These are phyloP conservation scores for Coprinopsis strossmayeri DNA, from an alignment of 768 basidiomycete species.

Conservation along the genomic window DNA sequence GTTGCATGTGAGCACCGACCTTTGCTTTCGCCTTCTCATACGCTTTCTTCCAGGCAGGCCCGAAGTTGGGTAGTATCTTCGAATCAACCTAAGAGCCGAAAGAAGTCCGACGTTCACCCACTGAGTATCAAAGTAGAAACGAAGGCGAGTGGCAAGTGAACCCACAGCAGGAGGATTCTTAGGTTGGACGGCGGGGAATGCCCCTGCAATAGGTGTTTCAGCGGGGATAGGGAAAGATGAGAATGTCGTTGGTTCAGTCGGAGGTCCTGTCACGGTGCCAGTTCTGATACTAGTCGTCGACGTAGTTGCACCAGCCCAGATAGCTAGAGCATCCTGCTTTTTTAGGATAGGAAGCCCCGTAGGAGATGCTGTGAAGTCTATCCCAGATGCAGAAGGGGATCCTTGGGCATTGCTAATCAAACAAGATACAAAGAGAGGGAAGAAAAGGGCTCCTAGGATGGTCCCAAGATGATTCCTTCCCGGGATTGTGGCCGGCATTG, in stretches of 20 bases:
- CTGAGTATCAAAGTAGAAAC: not conserved
- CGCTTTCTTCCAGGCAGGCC: constrained; percentile 53
- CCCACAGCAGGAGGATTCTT: constrained; percentile 48
- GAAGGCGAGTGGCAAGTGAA: constrained; percentile 1
- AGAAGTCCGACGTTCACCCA: not conserved
- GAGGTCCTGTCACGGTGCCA: constrained; percentile 1
- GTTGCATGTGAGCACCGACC: constrained; percentile 27
- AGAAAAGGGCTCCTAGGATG: too few species aligned
- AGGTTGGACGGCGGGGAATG: constrained; percentile 52
- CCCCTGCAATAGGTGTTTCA: constrained; percentile 30
- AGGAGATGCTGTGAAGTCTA: too few species aligned
- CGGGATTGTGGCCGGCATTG: too few species aligned
- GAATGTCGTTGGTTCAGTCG: constrained; percentile 30
- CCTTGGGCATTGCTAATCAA: too few species aligned
- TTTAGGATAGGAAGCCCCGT: too few species aligned
- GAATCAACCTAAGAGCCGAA: constrained; percentile 23
- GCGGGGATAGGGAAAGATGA: constrained; percentile 57
- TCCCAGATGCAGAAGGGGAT: too few species aligned
- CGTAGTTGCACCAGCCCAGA: not conserved
- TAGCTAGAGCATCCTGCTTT: too few species aligned
- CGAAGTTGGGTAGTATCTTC: constrained; percentile 37
- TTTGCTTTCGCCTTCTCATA: constrained; percentile 50
- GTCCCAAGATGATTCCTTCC: too few species aligned
- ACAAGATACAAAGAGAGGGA: too few species aligned
- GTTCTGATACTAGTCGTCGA: not conserved